Percentiles rank a stretch among this genome's conserved stretches.
Conservation (phyloP, 2,329 filamentous ascomycete species). For the Neofusicoccum parvum region DNA sequence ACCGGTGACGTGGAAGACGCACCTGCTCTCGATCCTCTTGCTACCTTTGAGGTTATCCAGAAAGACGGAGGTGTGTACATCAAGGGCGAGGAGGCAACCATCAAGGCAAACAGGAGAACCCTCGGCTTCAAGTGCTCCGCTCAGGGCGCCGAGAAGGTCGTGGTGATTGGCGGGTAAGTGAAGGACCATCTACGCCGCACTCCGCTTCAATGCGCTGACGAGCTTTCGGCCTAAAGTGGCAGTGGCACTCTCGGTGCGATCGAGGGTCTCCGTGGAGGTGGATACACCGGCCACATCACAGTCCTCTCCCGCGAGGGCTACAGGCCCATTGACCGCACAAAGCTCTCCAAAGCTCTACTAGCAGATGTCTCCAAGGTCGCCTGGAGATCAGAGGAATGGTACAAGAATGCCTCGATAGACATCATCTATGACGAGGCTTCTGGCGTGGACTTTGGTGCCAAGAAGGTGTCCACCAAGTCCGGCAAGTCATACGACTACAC, state of each 20-base stretch:
- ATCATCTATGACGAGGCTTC: slow-evolving; percentile 64
- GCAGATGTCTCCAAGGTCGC: slow-evolving; percentile 78
- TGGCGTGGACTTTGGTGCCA: slow-evolving; percentile 72
- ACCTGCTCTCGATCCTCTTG: slow-evolving; percentile 83
- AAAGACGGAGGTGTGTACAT: slow-evolving; percentile 85
- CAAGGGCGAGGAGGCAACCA: slow-evolving; percentile 72
- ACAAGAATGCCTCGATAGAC: slow-evolving; percentile 62
- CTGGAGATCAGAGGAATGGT: slow-evolving; percentile 77
- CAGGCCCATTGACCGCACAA: slow-evolving; percentile 87
- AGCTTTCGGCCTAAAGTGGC: slow-evolving; percentile 53
- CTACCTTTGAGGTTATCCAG: slow-evolving; percentile 78
- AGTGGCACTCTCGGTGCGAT: slow-evolving; percentile 80
- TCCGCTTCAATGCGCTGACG: not conserved
- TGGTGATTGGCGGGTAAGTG: slow-evolving; percentile 76
- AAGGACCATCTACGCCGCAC: not conserved
- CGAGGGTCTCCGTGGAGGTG: slow-evolving; percentile 79
- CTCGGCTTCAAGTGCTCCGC: slow-evolving; percentile 73
- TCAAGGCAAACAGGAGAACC: slow-evolving; percentile 75
- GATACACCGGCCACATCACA: slow-evolving; percentile 78
- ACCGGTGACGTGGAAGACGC: slow-evolving; percentile 96
- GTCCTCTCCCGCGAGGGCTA: slow-evolving; percentile 83
- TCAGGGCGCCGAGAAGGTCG: slow-evolving; percentile 63
- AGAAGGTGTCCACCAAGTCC: slow-evolving; percentile 72
- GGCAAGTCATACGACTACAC: slow-evolving; percentile 75
- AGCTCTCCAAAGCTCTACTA: slow-evolving; percentile 91